A percentile compares a stretch with the other conserved stretches of the same genome.
Evolutionary conservation across 1,284 basidiomycete genomes (phyloP).

Genomic region (Ceraceosorus guamensis): DNA sequence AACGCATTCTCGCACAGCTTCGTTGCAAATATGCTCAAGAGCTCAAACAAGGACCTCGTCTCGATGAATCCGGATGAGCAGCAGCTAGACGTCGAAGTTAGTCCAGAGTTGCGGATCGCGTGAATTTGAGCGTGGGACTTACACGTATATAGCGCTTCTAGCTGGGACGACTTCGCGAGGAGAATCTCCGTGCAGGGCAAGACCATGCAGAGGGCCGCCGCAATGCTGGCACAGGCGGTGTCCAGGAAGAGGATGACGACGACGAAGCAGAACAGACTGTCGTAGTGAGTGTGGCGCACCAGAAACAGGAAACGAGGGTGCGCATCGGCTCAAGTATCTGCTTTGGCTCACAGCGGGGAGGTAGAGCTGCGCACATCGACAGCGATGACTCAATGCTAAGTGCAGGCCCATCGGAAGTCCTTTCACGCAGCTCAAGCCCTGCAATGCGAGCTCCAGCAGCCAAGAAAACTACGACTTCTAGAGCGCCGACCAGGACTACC

Average conservation of each 20-base stretch:
- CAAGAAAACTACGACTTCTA: background rate
- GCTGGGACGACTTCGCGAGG: background rate
- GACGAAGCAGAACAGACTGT: conserved; percentile 3
- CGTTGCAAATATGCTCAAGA: background rate
- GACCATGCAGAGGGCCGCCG: too few relatives aligned
- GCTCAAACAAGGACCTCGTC: conserved; percentile 2
- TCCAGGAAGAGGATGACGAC: conserved; percentile 1
- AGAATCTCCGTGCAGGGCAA: too few relatives aligned
- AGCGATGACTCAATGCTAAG: conserved; percentile 37
- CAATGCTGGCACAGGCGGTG: background rate
- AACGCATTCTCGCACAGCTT: background rate
- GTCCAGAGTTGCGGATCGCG: background rate
- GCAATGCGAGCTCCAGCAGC: background rate
- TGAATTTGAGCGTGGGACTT: too few relatives aligned
- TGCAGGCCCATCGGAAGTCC: background rate
- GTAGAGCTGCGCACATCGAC: conserved; percentile 4
- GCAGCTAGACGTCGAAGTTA: background rate
- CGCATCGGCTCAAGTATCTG: background rate
- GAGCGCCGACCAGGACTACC: background rate
- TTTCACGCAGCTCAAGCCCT: background rate
- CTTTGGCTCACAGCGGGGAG: background rate
- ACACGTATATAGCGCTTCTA: background rate
- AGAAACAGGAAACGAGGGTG: conserved; percentile 12
- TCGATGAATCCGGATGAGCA: conserved; percentile 1
- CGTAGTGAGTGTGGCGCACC: conserved; percentile 10